Evolutionary conservation across 2,329 filamentous ascomycete genomes (phyloP), one percentile per base, ranked within the genome.

Genomic region (Drechslerella coelobrocha): DNA sequence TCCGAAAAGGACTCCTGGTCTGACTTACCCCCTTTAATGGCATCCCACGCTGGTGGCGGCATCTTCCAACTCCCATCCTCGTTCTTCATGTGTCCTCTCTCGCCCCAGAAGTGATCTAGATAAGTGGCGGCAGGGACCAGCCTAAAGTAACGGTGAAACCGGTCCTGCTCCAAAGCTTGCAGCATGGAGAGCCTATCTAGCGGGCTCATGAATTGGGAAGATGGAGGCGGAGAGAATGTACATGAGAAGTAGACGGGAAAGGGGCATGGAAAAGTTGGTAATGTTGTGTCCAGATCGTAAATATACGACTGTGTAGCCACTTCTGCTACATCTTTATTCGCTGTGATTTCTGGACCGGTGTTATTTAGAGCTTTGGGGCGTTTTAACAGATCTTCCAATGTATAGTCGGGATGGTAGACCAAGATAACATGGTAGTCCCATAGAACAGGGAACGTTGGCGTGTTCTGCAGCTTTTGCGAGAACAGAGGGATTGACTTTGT

Each of bases 351-450:
- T 12, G 37, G 14, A 19, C 31, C 7, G 17, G 23, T 2, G 10
- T 19, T 29, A 8, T 41, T n/a, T 0, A 17, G 10, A 5, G 0
- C 23, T 14, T 29, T 1, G 19, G 56, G 45, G 0, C 29, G 34
- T 17, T 37, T 34, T 34, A 71, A 21, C 19, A 71, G 48, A 9
- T 71, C 66, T 23, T 63, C 59, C 2, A 71, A 39, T 5, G 59
- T 50, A 24, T 54, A 27, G 41, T 48, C 26, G 10, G 65, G 68
- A 45, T 73, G 72, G 37, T 74, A 56, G 31, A 74, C 62, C 9
- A 75, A 57, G 19, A 75, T 69, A 23, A 75, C 74, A 21, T 75
- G 74, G 27, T 75, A 75, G 47, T 75, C 74, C 74, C 73, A 57
- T n/a, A 54, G 5, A 5, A 41, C 21, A 1, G 65, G 68, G 17